Conservation (phyloP, 306 rosid species). For the Fagus crenata region DNA sequence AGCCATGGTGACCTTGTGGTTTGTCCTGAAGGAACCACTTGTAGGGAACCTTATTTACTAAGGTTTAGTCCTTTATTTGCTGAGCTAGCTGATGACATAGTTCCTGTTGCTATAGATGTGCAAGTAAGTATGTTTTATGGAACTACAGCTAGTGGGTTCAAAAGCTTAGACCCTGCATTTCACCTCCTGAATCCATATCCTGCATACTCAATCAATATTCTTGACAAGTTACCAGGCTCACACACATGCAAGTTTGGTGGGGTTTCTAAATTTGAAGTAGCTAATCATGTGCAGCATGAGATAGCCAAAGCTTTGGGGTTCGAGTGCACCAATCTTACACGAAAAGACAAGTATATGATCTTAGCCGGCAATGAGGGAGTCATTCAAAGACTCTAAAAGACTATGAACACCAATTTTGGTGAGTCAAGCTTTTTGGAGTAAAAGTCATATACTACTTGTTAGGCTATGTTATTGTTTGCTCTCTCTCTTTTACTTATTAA, state of each 20-base stretch:
- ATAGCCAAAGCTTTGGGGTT: conserved; percentile 56
- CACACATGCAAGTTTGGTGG: conserved; percentile 44
- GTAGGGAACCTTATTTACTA: conserved; percentile 71
- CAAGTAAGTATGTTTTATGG: conserved; percentile 61
- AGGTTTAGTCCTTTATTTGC: conserved; percentile 79
- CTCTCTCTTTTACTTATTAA: no score
- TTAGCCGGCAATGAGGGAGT: conserved; percentile 64
- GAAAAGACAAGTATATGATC: conserved; percentile 62
- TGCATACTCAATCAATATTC: conserved; percentile 31
- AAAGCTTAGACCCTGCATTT: conserved; percentile 52
- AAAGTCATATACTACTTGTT: no score
- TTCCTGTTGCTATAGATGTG: conserved; percentile 63
- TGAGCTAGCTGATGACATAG: conserved; percentile 55
- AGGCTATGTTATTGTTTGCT: no score
- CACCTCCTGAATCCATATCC: conserved; percentile 56
- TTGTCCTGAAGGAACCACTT: conserved; percentile 83
- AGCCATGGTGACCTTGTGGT: conserved; percentile 56
- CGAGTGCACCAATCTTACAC: conserved; percentile 54
- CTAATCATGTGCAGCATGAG: conserved; percentile 60
- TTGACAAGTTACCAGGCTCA: conserved; percentile 34
- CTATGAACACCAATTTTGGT: neutral
- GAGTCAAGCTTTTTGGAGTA: neutral
- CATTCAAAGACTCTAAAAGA: neutral
- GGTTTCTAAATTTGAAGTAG: conserved; percentile 56
- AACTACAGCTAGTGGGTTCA: conserved; percentile 61